phyloP scores from a whole-genome alignment of 2,329 filamentous ascomycete species.

The Cladophialophora bantiana region DNA sequence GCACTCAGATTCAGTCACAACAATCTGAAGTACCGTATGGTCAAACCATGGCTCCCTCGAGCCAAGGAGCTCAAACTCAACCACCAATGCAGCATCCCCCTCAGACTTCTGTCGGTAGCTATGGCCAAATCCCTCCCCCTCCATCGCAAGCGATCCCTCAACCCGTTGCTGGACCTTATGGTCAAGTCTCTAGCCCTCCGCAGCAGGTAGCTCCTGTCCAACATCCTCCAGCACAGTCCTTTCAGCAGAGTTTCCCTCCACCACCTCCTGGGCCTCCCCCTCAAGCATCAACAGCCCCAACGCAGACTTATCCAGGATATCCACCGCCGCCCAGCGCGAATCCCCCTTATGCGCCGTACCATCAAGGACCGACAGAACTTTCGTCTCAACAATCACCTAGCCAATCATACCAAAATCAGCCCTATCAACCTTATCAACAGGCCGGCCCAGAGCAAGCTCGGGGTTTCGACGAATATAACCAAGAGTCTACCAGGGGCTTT shows the following conservation, averaged over 20 bases:
- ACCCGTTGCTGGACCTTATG: slow-evolving; percentile 1
- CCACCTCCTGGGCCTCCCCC: slow-evolving; percentile 34
- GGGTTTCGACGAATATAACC: slow-evolving; percentile 35
- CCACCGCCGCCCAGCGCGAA: slow-evolving; percentile 18
- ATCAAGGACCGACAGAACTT: slow-evolving; percentile 31
- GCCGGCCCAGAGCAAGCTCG: slow-evolving; percentile 27
- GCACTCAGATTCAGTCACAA: slow-evolving; percentile 11
- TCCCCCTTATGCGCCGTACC: slow-evolving; percentile 29
- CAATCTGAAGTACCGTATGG: slow-evolving; percentile 8
- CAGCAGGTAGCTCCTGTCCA: slow-evolving; percentile 6
- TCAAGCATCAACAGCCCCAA: slow-evolving; percentile 20
- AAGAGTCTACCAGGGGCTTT: slow-evolving; percentile 43
- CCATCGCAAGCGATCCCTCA: neutral
- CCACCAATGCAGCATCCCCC: neutral
- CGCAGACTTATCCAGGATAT: slow-evolving; percentile 24
- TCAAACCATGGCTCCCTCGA: slow-evolving; percentile 5
- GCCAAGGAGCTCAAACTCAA: slow-evolving; percentile 9
- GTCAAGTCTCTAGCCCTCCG: slow-evolving; percentile 16
- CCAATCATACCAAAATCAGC: slow-evolving; percentile 34
- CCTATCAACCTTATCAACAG: slow-evolving; percentile 32
- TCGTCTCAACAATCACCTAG: slow-evolving; percentile 27
- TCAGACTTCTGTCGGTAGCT: neutral
- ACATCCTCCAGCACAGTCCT: slow-evolving; percentile 7
- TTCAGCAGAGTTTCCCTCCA: slow-evolving; percentile 32
- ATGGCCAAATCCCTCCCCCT: slow-evolving; percentile 6